Evolutionary conservation across 2,329 filamentous ascomycete species (phyloP).

Genomic region (Xylariaceae sp.): DNA sequence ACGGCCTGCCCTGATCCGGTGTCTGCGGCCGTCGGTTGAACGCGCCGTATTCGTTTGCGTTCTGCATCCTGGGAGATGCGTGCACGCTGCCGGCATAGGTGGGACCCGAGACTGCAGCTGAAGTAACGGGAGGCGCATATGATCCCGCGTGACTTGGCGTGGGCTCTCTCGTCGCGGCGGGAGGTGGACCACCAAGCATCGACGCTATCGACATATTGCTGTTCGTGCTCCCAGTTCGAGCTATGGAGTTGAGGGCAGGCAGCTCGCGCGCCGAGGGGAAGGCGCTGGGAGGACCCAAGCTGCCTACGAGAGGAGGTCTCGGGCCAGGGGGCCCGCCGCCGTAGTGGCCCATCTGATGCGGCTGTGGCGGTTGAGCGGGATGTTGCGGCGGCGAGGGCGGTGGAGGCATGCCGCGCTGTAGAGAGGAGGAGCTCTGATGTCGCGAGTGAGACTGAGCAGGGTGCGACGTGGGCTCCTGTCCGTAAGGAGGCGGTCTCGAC

Average conservation of each 20-base stretch:
- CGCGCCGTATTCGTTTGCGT: slow-evolving; percentile 50
- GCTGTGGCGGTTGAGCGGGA: slow-evolving; percentile 20
- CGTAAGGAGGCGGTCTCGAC: slow-evolving; percentile 23
- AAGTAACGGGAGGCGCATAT: slow-evolving; percentile 34
- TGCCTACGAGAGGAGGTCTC: slow-evolving; percentile 25
- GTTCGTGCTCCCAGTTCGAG: slow-evolving; percentile 41
- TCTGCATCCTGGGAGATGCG: slow-evolving; percentile 52
- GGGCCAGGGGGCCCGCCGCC: slow-evolving; percentile 20
- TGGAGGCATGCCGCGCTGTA: slow-evolving; percentile 26
- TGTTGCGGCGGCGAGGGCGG: slow-evolving; percentile 25
- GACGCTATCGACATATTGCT: slow-evolving; percentile 60
- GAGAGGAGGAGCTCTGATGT: slow-evolving; percentile 29
- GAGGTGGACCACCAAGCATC: slow-evolving; percentile 53
- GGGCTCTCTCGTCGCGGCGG: slow-evolving; percentile 38
- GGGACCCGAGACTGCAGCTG: slow-evolving; percentile 38
- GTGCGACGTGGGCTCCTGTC: slow-evolving; percentile 24
- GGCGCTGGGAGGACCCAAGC: slow-evolving; percentile 24
- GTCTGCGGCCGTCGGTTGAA: slow-evolving; percentile 65
- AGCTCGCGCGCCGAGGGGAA: slow-evolving; percentile 28
- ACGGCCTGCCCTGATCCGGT: slow-evolving; percentile 61
- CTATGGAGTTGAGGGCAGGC: slow-evolving; percentile 32
- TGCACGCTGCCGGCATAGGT: slow-evolving; percentile 46
- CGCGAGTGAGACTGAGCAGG: slow-evolving; percentile 24
- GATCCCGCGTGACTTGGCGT: slow-evolving; percentile 38
- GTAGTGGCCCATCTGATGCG: slow-evolving; percentile 26